Conservation (phyloP, 2,329 filamentous ascomycete species). For the Falciphora oryzae region DNA sequence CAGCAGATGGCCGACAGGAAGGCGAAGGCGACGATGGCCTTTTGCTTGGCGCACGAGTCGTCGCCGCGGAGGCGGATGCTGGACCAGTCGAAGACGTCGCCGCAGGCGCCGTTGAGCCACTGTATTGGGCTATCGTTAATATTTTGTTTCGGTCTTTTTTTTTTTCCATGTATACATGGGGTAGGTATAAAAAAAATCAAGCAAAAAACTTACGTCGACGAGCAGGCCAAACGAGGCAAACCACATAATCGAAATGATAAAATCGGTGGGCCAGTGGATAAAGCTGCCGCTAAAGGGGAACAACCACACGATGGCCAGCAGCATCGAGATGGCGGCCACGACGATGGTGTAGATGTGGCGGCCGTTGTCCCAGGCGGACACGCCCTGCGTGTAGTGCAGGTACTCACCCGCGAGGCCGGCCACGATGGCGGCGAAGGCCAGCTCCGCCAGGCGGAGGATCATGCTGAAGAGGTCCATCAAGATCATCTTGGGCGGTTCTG, state of each 20-base stretch:
- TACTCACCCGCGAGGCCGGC: slow-evolving; percentile 64
- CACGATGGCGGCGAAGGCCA: slow-evolving; percentile 67
- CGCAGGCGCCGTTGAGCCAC: slow-evolving; percentile 43
- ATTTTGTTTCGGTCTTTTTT: slow-evolving; percentile 12
- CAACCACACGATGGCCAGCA: slow-evolving; percentile 66
- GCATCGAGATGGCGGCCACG: slow-evolving; percentile 61
- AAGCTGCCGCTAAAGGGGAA: slow-evolving; percentile 64
- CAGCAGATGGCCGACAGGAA: slow-evolving; percentile 68
- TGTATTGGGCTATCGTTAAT: slow-evolving; percentile 21
- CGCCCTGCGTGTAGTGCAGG: slow-evolving; percentile 44
- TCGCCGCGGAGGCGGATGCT: slow-evolving; percentile 42
- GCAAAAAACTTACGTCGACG: slow-evolving; percentile 45
- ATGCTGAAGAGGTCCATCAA: slow-evolving; percentile 50
- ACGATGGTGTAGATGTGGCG: slow-evolving; percentile 73
- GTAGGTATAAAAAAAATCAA: not conserved
- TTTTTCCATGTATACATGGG: not conserved
- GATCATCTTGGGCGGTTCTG: slow-evolving; percentile 35
- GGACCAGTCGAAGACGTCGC: slow-evolving; percentile 54
- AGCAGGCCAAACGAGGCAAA: slow-evolving; percentile 64
- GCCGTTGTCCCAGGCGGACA: slow-evolving; percentile 48
- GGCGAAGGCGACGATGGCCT: slow-evolving; percentile 63
- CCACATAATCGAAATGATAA: slow-evolving; percentile 64
- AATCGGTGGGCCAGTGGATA: slow-evolving; percentile 64
- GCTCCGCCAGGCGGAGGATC: slow-evolving; percentile 50
- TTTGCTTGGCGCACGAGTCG: slow-evolving; percentile 60